Percentiles rank a stretch among this genome's conserved stretches.
Conservation (phyloP, 129 eudicot species). For the Tagetes patula region DNA sequence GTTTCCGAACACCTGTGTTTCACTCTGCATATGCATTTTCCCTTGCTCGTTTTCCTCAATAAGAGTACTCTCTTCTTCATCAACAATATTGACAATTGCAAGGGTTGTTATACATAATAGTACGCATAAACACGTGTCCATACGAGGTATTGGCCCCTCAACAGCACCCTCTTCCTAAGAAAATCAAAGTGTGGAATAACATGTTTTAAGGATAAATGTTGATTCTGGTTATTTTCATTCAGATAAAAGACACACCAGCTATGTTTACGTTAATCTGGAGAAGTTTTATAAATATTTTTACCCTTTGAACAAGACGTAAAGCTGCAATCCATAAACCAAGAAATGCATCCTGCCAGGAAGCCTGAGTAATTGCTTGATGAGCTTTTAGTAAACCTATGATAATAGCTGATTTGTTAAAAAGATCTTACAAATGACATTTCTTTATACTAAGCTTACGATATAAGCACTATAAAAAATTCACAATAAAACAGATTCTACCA, state of each 20-base stretch:
- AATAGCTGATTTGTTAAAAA: constrained; percentile 14
- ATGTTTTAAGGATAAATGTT: not conserved
- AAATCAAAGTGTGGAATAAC: constrained; percentile 13
- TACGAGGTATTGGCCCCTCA: constrained; percentile 96
- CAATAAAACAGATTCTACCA: constrained; percentile 37
- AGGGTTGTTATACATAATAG: constrained; percentile 71
- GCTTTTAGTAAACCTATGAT: constrained; percentile 74
- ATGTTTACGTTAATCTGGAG: constrained; percentile 1
- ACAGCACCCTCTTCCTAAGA: constrained; percentile 81
- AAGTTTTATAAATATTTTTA: constrained; percentile 25
- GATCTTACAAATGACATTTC: constrained; percentile 2
- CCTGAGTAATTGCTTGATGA: constrained; percentile 75
- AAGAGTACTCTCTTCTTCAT: constrained; percentile 65
- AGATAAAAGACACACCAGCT: not conserved
- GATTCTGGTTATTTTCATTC: not conserved
- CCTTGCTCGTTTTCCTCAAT: constrained; percentile 39
- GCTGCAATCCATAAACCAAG: constrained; percentile 92
- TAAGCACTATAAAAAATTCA: not conserved
- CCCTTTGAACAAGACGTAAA: constrained; percentile 97
- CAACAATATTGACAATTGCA: constrained; percentile 68
- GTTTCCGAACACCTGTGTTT: constrained; percentile 51
- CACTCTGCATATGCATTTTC: constrained; percentile 38
- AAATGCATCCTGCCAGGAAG: constrained; percentile 91
- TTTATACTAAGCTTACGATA: not conserved
- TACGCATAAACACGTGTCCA: constrained; percentile 91